phyloP scores from a whole-genome alignment of 108 stramenopile species.

The Licmophora abbreviata region DNA sequence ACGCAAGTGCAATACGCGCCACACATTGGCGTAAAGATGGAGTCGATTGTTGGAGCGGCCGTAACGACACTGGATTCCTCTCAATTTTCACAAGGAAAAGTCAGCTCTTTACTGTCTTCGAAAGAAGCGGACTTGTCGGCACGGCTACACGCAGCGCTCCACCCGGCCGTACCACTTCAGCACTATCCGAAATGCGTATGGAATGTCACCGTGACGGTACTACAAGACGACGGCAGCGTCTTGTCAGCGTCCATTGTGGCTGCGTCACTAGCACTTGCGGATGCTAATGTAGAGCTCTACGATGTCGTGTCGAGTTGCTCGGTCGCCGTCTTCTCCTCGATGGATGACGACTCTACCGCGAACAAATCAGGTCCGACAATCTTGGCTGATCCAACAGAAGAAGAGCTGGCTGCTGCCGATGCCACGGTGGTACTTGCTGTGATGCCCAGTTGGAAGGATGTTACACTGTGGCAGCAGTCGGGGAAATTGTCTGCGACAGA shows the following conservation, averaged over 20 bases:
- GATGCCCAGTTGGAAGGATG: conserved; percentile 75
- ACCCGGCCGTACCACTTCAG: conserved; percentile 33
- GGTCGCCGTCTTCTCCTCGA: conserved; percentile 34
- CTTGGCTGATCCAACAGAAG: conserved; percentile 63
- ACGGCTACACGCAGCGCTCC: conserved; percentile 40
- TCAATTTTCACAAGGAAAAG: background rate
- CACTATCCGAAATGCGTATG: conserved; percentile 46
- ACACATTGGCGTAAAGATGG: conserved; percentile 40
- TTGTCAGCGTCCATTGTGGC: conserved; percentile 58
- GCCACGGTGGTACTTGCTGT: conserved; percentile 57
- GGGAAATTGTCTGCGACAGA: conserved; percentile 23
- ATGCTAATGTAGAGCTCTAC: conserved; percentile 54
- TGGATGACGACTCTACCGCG: conserved; percentile 1
- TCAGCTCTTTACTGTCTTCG: background rate
- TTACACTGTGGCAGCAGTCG: conserved; percentile 64
- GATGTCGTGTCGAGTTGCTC: conserved; percentile 63
- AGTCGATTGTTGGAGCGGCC: conserved; percentile 15
- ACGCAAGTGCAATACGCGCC: conserved; percentile 55
- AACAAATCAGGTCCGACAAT: conserved; percentile 8
- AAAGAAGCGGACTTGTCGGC: conserved; percentile 26
- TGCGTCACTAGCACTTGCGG: conserved; percentile 60
- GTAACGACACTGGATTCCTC: conserved; percentile 14
- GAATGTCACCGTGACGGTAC: conserved; percentile 47
- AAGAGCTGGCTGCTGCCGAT: conserved; percentile 37
- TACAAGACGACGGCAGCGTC: conserved; percentile 76